Evolutionary conservation across 805 yeast species (phyloP).

Genomic region (Zygoascus bituminiphila): DNA sequence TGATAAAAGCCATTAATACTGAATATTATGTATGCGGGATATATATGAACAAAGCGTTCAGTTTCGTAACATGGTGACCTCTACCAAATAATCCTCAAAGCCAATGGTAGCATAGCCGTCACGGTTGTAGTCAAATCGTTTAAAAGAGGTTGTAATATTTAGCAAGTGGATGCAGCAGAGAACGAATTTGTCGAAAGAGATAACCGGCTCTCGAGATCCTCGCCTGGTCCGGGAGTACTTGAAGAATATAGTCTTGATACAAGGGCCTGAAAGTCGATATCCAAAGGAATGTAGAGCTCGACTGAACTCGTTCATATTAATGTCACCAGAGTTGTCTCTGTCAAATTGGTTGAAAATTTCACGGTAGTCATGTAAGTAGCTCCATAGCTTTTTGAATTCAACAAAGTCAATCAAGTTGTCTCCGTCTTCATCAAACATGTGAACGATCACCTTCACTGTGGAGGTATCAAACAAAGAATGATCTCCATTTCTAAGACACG

Average conservation of each 20-base stretch:
- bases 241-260: conserved; percentile 50
- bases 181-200: conserved; percentile 75
- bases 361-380: conserved; percentile 58
- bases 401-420: conserved; percentile 41
- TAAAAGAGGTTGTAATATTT: conserved; percentile 69
- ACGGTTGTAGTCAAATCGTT: conserved; percentile 64
- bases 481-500: conserved; percentile 48
- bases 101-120: conserved; percentile 43
- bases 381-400: conserved; percentile 62
- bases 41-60: too few species aligned
- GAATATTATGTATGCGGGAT: too few species aligned
- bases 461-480: conserved; percentile 52
- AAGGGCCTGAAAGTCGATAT: conserved; percentile 48
- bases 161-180: conserved; percentile 71
- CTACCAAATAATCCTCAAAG: conserved; percentile 32
- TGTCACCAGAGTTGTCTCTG: conserved; percentile 46
- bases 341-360: conserved; percentile 57
- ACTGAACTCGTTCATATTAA: conserved; percentile 59
- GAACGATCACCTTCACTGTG: conserved; percentile 55
- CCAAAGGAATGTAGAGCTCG: conserved; percentile 58
- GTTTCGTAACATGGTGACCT: conserved; percentile 25
- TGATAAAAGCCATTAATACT: too few species aligned
- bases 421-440: conserved; percentile 47
- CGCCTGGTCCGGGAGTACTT: conserved; percentile 38
- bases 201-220: conserved; percentile 19